phyloP scores from a whole-genome alignment of 1,284 basidiomycete genomes.

The Cutaneotrichosporon sp. region DNA sequence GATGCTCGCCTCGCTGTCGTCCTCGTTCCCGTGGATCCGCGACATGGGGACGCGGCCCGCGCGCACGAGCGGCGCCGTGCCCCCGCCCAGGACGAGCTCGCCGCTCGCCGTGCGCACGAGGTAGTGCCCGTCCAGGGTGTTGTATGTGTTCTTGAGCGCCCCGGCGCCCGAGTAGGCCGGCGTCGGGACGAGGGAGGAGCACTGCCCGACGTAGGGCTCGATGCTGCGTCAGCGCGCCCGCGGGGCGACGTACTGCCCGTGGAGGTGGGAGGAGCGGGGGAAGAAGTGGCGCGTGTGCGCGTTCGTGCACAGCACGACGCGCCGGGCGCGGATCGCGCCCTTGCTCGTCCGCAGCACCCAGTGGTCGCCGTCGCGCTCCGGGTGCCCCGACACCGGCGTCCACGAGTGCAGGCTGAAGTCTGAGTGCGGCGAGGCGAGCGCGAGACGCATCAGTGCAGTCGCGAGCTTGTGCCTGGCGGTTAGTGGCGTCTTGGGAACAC shows the following conservation, averaged over 20 bases:
- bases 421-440: slow-evolving; percentile 21
- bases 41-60: slow-evolving; percentile 16
- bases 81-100: slow-evolving; percentile 29
- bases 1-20: slow-evolving; percentile 26
- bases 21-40: slow-evolving; percentile 18
- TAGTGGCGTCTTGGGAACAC: not conserved
- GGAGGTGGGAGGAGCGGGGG: slow-evolving; percentile 11
- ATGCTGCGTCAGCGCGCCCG: slow-evolving; percentile 21
- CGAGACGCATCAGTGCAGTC: slow-evolving; percentile 28
- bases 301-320: slow-evolving; percentile 37
- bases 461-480: slow-evolving; percentile 35
- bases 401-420: slow-evolving; percentile 29
- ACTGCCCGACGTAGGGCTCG: slow-evolving; percentile 26
- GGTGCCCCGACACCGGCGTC: slow-evolving; percentile 28
- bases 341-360: slow-evolving; percentile 24
- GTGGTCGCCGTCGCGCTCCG: slow-evolving; percentile 1
- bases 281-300: slow-evolving; percentile 38
- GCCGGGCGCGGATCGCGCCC: slow-evolving; percentile 26
- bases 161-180: slow-evolving; percentile 24
- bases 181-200: slow-evolving; percentile 36
- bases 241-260: slow-evolving; percentile 7
- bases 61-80: slow-evolving; percentile 14
- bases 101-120: slow-evolving; percentile 24
- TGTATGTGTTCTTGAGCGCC: slow-evolving; percentile 30
- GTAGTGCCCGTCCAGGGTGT: slow-evolving; percentile 29